Base-by-base conservation (phyloP, 306 rosid genomes). In the Luffa aegyptiaca region DNA sequence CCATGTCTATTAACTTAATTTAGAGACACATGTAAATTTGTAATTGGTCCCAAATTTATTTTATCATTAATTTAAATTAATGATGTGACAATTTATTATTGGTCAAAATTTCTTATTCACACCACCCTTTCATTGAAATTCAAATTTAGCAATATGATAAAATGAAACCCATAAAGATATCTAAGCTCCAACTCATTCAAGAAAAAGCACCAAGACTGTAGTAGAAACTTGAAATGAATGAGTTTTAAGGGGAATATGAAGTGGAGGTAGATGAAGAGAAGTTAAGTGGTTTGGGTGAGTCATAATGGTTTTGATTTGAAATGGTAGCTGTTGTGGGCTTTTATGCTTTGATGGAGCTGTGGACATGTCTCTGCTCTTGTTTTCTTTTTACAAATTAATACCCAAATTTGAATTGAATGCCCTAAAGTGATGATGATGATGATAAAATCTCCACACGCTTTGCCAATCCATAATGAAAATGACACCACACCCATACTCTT, bases 331-430 rank as follows among this genome's bases (percentile, higher is more conserved):
- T 61, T 31, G 41, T 61, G 35, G 66, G 66, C 66, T 3, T 31
- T 10, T 11, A 26, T 61, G 69, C 69, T 62, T 62, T 62, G 69
- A 62, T 33, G 42, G 69, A 62, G 69, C 14, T 62, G 69, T 62
- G 69, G 69, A 35, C 69, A 62, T 33, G 70, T 63, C 70, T 36
- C 10, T 63, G 70, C 44, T 14, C 4, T 63, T 81, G 46, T 53
- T 53, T 49, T 49, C 13, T 44, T 13, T 11, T 49, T 13, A 49
- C 55, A 49, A 49, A 49, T 49, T 51, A 51, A 51, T 51, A 51
- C 56, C 48, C 72, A 65, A 65, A 65, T 65, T 55, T 65, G 26
- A 65, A 65, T 65, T 65, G 6, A 65, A 65, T 65, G 72, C 72
- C 72, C 35, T 13, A 37, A 65, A 65, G 72, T 65, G 48, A 65